A percentile compares a stretch with the other conserved stretches of the same genome.
Evolutionary conservation across 2,329 filamentous ascomycete species (phyloP).

Genomic region (Xylariaceae sp.): DNA sequence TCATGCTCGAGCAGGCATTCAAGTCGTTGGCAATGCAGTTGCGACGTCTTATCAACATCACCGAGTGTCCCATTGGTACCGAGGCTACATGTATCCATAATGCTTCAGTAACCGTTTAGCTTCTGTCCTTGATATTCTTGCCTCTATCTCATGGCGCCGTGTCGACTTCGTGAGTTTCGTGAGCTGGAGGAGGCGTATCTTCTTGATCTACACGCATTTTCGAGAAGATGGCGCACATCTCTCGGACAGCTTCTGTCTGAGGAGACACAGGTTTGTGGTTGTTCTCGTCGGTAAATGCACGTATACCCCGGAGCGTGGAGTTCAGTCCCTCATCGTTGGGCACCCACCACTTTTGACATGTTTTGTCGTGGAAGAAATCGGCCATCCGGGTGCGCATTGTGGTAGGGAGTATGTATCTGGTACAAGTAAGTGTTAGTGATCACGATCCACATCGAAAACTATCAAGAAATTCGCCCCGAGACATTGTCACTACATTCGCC

Average conservation of each 20-base stretch:
- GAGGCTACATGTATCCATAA: background rate
- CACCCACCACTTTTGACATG: constrained; percentile 83
- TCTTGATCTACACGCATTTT: constrained; percentile 52
- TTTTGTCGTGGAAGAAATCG: constrained; percentile 68
- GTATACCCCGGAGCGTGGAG: constrained; percentile 71
- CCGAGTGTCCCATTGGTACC: too few relatives aligned
- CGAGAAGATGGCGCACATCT: constrained; percentile 72
- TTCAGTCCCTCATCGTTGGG: constrained; percentile 76
- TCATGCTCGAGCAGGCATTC: background rate
- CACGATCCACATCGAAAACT: background rate
- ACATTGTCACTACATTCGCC: background rate
- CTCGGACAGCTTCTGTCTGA: constrained; percentile 64
- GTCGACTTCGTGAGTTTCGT: constrained; percentile 14
- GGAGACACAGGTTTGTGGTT: constrained; percentile 58
- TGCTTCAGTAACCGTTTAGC: background rate
- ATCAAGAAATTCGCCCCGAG: background rate
- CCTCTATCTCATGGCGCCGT: constrained; percentile 12
- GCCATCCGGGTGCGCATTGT: constrained; percentile 74
- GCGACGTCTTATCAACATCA: background rate
- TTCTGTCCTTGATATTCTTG: constrained; percentile 12
- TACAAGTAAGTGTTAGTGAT: constrained; percentile 1
- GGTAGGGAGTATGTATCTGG: constrained; percentile 78
- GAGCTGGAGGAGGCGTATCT: constrained; percentile 7
- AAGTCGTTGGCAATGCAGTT: constrained; percentile 5
- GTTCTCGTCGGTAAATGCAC: constrained; percentile 77